Conservation (phyloP, 768 basidiomycete genomes). For the Tylopilus subfusipes region DNA sequence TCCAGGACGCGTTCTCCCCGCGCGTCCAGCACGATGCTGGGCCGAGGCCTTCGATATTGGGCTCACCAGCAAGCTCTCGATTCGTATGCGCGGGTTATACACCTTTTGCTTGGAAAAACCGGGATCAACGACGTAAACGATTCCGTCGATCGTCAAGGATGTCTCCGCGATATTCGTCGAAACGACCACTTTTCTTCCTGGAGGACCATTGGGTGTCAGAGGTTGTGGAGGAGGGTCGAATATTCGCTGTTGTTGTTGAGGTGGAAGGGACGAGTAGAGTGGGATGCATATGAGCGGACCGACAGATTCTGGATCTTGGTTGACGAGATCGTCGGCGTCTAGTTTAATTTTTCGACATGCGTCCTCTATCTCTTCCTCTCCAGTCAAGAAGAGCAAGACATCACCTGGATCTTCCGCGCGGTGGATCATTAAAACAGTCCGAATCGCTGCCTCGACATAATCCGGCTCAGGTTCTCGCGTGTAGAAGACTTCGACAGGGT, state of each 20-base stretch:
- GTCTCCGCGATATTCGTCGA: slow-evolving; percentile 99
- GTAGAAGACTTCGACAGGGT: slow-evolving; percentile 94
- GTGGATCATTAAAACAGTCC: slow-evolving; percentile 50
- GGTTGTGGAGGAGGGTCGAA: slow-evolving; percentile 80
- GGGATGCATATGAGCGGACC: slow-evolving; percentile 90
- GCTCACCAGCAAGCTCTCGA: slow-evolving; percentile 90
- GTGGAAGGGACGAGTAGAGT: slow-evolving; percentile 91
- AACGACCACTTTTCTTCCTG: slow-evolving; percentile 89
- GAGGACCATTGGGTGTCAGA: slow-evolving; percentile 58
- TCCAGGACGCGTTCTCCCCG: slow-evolving; percentile 91
- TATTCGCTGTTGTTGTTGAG: no score
- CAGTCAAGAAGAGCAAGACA: slow-evolving; percentile 91
- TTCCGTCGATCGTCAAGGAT: slow-evolving; percentile 95
- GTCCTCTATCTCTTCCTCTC: slow-evolving; percentile 98
- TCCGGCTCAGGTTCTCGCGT: slow-evolving; percentile 90
- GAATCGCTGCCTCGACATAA: slow-evolving; percentile 95
- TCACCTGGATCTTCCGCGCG: slow-evolving; percentile 86
- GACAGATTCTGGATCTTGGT: slow-evolving; percentile 66
- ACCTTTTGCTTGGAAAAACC: slow-evolving; percentile 98
- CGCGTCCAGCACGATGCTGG: slow-evolving; percentile 93
- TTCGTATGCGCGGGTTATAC: slow-evolving; percentile 95
- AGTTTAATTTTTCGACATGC: slow-evolving; percentile 89
- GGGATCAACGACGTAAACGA: slow-evolving; percentile 97
- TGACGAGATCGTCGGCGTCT: slow-evolving; percentile 80
- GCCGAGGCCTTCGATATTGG: slow-evolving; percentile 97